Conservation (phyloP, 257 asterid genomes). For the Cynanchum wilfordii region DNA sequence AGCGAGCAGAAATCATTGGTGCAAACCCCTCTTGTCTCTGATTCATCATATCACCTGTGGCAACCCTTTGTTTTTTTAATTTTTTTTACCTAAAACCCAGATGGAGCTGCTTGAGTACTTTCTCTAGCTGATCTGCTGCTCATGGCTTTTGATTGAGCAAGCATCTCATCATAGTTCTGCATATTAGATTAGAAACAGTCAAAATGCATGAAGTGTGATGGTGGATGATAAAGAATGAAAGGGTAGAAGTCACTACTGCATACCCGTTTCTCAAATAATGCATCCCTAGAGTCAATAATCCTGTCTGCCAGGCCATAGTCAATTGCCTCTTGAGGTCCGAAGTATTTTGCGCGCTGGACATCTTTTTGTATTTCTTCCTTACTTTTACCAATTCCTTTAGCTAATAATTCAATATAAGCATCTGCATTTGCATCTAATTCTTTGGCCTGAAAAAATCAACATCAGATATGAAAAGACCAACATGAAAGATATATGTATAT, state of each 20-base stretch:
- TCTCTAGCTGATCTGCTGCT: conserved; percentile 46
- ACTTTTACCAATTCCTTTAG: conserved; percentile 80
- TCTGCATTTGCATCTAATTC: conserved; percentile 75
- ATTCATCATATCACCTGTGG: not conserved
- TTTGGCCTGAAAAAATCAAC: conserved; percentile 50
- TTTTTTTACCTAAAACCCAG: conserved; percentile 40
- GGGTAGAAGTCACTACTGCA: conserved; percentile 1
- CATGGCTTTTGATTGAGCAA: conserved; percentile 66
- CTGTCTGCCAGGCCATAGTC: conserved; percentile 86
- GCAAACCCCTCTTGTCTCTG: not conserved
- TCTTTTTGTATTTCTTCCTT: conserved; percentile 79
- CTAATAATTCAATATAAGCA: conserved; percentile 59
- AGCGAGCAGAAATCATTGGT: not conserved
- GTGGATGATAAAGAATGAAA: not conserved
- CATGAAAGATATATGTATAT: not conserved
- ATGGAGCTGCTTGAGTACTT: conserved; percentile 63
- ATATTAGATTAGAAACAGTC: conserved; percentile 15
- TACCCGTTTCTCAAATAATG: conserved; percentile 79
- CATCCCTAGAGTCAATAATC: conserved; percentile 57
- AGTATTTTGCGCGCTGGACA: conserved; percentile 61
- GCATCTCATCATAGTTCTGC: conserved; percentile 68
- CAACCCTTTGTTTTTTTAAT: conserved; percentile 1
- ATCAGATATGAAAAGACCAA: conserved; percentile 10
- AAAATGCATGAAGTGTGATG: not conserved
- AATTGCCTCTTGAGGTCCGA: conserved; percentile 70